A percentile compares a stretch with the other conserved stretches of the same genome.
These are phyloP conservation scores for Aspergillus brunneoviolaceus DNA, from an alignment of 2,329 filamentous ascomycete species.

Conservation along the genomic window DNA sequence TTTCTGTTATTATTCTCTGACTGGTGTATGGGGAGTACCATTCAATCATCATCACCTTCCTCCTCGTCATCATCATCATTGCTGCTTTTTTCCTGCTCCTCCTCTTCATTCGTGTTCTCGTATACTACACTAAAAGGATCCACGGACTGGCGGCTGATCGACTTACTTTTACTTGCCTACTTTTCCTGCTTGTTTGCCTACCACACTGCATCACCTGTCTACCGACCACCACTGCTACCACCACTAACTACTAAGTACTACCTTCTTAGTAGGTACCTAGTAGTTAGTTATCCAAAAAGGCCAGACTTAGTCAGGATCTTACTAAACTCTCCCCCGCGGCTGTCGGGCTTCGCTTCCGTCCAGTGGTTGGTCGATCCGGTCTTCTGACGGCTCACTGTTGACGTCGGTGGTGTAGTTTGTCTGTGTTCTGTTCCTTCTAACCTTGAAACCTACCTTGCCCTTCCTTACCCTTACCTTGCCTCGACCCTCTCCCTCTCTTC, in stretches of 20 bases:
- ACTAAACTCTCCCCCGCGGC: slow-evolving; percentile 1
- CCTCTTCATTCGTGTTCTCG: background rate
- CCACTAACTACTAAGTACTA: background rate
- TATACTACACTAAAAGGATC: slow-evolving; percentile 4
- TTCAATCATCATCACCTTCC: background rate
- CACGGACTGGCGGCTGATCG: slow-evolving; percentile 8
- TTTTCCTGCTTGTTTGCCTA: background rate
- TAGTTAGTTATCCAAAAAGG: too few relatives aligned
- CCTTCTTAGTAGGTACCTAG: too few relatives aligned
- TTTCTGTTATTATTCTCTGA: background rate
- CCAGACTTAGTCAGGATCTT: background rate
- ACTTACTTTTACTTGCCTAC: background rate
- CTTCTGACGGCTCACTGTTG: slow-evolving; percentile 5
- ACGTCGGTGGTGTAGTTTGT: slow-evolving; percentile 7
- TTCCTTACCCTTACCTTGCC: background rate
- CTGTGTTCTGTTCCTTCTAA: background rate
- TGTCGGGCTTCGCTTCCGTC: slow-evolving; percentile 3
- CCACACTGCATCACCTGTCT: background rate
- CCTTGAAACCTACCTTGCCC: background rate
- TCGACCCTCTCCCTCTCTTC: background rate
- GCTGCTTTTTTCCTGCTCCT: background rate
- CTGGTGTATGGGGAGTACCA: background rate
- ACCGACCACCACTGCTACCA: too few relatives aligned
- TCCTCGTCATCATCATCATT: background rate
- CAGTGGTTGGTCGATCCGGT: slow-evolving; percentile 7